Base-by-base conservation (phyloP, 2,329 filamentous ascomycete species). In the Tolypocladium amazonense region DNA sequence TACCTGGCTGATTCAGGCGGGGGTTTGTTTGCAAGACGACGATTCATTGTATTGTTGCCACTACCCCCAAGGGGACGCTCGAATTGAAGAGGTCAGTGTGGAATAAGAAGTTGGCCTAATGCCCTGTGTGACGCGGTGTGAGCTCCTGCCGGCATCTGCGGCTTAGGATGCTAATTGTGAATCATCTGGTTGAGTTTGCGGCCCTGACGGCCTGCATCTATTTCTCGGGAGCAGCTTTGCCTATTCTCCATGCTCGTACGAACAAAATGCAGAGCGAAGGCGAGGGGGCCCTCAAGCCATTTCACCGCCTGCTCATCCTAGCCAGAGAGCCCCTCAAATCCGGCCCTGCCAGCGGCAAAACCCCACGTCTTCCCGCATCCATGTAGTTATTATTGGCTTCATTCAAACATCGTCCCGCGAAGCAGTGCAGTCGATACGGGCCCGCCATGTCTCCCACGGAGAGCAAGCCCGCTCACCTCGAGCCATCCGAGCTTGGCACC, bases 401-500 rank as follows among this genome's bases (percentile, higher is more conserved):
- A 35, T 14, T 4, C 1, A 35, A 15, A 54, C 50, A 23, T 3
- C 30, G 23, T 54, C 11, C 30, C 3, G 12, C 50, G 50, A 37
- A 35, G 20, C 20, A 20, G 30, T 12, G 15, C 18, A 18, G 11
- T 4, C 14, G 47, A 33, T 20, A 8, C 27, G 47, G 27, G 30
- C 50, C 11, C 50, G 20, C 11, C 25, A 62, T 59, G 61, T n/a
- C 45, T n/a, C 27, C 39, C n/a, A 20, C 18, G 27, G 56, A 39
- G 39, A n/a, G 56, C 11, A 23, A 18, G 39, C 60, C 50, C 23
- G 58, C 47, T 1, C 84, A 88, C 67, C 86, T 96, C 33, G 83
- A 88, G 65, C 90, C 92, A 23, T 96, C 79, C 71, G 76, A 83
- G 72, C 83, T 97, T 37, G 93, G 93, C 57, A 96, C 91, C 37